These are phyloP conservation scores for Calonectria crousiana DNA, from an alignment of 2,329 filamentous ascomycete species.

Conservation along the genomic window DNA sequence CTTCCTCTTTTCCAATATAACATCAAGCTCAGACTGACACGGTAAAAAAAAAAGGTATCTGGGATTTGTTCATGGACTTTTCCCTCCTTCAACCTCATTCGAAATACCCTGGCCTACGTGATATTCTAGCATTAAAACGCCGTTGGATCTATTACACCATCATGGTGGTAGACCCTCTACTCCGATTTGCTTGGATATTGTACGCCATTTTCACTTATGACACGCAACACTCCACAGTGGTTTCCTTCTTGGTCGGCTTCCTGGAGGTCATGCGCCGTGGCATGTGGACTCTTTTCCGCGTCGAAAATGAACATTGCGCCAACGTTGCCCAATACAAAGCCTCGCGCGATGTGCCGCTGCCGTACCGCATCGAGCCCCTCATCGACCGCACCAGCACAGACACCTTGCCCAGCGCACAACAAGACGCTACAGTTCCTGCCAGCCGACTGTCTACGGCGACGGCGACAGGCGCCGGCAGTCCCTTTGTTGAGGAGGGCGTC, in stretches of 20 bases:
- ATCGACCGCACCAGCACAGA: slow-evolving; percentile 57
- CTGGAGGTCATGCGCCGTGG: slow-evolving; percentile 87
- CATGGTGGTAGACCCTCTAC: slow-evolving; percentile 84
- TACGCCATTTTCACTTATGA: slow-evolving; percentile 87
- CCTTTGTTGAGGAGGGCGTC: slow-evolving; percentile 37
- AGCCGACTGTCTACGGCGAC: slow-evolving; percentile 21
- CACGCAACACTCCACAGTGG: slow-evolving; percentile 83
- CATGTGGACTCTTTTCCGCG: slow-evolving; percentile 92
- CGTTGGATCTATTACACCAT: slow-evolving; percentile 88
- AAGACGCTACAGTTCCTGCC: slow-evolving; percentile 20
- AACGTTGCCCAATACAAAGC: slow-evolving; percentile 94
- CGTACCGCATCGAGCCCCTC: slow-evolving; percentile 74
- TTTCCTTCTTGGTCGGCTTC: slow-evolving; percentile 83
- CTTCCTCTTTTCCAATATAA: neutral
- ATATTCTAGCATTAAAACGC: slow-evolving; percentile 82
- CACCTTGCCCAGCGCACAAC: slow-evolving; percentile 14
- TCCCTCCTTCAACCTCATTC: slow-evolving; percentile 85
- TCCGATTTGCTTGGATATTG: slow-evolving; percentile 95
- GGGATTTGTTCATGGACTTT: slow-evolving; percentile 98
- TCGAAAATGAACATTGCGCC: slow-evolving; percentile 97
- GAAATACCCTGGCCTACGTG: slow-evolving; percentile 76
- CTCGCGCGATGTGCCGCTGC: slow-evolving; percentile 86
- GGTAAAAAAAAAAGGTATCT: slow-evolving; percentile 74
- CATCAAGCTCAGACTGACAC: neutral
- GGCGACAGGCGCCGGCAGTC: slow-evolving; percentile 34